Evolutionary conservation across 2,329 filamentous ascomycete species (phyloP), one percentile per base, ranked within the genome.

Genomic region (Aureobasidium pullulans): DNA sequence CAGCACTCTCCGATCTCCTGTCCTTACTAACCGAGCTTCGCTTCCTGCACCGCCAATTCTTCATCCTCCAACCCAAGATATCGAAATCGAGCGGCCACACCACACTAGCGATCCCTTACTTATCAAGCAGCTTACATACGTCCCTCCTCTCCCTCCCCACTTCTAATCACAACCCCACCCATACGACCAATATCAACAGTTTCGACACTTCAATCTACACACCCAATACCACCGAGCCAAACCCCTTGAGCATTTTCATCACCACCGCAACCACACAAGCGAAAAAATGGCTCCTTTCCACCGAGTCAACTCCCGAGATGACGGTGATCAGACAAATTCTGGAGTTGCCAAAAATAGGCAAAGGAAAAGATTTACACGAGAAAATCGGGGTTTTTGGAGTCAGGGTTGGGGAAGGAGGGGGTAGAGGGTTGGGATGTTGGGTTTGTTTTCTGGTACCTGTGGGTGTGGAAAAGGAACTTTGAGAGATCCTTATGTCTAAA

Each of bases 1-100:
- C 50, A 19, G 58, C 47, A 28, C 5, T 60, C 11, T 37, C 37
- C 16, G 58, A 60, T 15, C 48, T 60, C 2, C 48, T 60, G 6
- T 60, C 48, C 15, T 23, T 60, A 4, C 37, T 60, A 1, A 53
- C 58, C 8, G 58, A 53, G 40, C 6, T 53, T 16, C 47, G 49
- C 31, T 52, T 60, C 31, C 42, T 60, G 8, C 48, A 60, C 42
- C 47, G 58, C 5, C 47, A 60, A 49, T 54, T 60, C 58, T 52
- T 60, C 15, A 32, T 60, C n/a, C 39, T 60, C 4, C 39, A 44
- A 10, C 47, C 46, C 8, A 42, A 19, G n/a, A 4, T 7, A 2
- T 54, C 37, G n/a, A 54, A 46, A 19, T 29, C 29, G 11, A 28
- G 40, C 4, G 39, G 43, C 2, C 6, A 23, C 23, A 23, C 16